Evolutionary conservation across 768 basidiomycete genomes (phyloP).

Genomic region (Boletellus sp.): DNA sequence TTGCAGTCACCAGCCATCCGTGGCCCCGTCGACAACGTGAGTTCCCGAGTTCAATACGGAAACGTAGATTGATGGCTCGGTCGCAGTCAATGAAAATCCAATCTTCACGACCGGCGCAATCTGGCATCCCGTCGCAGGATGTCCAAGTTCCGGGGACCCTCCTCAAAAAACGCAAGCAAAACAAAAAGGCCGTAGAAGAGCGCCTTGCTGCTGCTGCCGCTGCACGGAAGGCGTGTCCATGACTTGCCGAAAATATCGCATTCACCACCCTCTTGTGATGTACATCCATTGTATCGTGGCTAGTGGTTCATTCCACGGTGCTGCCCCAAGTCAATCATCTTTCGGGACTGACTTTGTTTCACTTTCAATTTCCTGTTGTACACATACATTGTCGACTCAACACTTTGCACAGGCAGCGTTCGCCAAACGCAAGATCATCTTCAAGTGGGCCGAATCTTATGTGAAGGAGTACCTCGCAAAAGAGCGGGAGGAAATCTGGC

Average conservation of each 20-base stretch:
- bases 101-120: constrained; percentile 2
- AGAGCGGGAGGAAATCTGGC: constrained; percentile 94
- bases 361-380: not conserved
- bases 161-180: constrained; percentile 99
- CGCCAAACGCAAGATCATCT: constrained; percentile 94
- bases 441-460: constrained; percentile 98
- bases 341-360: constrained; percentile 58
- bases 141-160: constrained; percentile 99
- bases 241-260: constrained; percentile 6
- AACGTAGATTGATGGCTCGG: constrained; percentile 20
- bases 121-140: constrained; percentile 45
- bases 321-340: constrained; percentile 87
- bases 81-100: constrained; percentile 37
- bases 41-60: constrained; percentile 23
- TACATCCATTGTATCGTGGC: constrained; percentile 71
- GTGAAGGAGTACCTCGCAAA: constrained; percentile 92
- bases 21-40: constrained; percentile 54
- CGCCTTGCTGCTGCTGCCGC: constrained; percentile 77
- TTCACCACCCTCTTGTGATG: constrained; percentile 58
- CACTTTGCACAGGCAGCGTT: constrained; percentile 62
- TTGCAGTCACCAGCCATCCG: constrained; percentile 29
- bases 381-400: constrained; percentile 11
- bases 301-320: constrained; percentile 61
- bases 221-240: constrained; percentile 78
- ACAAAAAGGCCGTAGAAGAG: constrained; percentile 93